These are phyloP conservation scores for Lanmaoa rubissima DNA, from an alignment of 768 basidiomycete species.

Conservation along the genomic window DNA sequence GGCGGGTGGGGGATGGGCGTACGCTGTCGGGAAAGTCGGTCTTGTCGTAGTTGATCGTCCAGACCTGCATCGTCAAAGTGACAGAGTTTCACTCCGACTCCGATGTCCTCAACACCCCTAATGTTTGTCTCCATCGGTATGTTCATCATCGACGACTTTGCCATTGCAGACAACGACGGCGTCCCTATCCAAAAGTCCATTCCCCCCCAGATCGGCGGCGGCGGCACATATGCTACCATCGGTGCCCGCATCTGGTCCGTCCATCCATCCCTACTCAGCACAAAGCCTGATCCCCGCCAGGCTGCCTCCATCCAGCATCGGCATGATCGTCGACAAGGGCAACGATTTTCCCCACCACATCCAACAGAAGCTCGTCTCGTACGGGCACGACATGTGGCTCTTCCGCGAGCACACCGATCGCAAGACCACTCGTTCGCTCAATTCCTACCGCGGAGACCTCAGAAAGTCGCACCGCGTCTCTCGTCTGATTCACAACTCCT, in stretches of 20 bases:
- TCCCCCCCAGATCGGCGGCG: constrained; percentile 72
- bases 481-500: constrained; percentile 7
- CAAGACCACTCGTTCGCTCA: constrained; percentile 70
- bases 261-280: neutral
- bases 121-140: constrained; percentile 74
- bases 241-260: constrained; percentile 79
- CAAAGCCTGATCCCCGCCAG: constrained; percentile 34
- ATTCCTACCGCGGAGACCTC: constrained; percentile 70
- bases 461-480: constrained; percentile 49
- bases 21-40: constrained; percentile 36
- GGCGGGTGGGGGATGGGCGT: constrained; percentile 11
- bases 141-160: constrained; percentile 85
- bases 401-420: constrained; percentile 58
- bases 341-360: constrained; percentile 67
- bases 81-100: constrained; percentile 23
- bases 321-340: constrained; percentile 86
- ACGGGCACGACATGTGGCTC: constrained; percentile 76
- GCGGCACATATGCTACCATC: constrained; percentile 78
- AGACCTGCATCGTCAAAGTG: constrained; percentile 41
- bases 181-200: neutral
- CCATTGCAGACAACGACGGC: constrained; percentile 45
- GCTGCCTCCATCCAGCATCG: constrained; percentile 61
- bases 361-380: constrained; percentile 52
- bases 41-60: constrained; percentile 39
- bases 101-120: constrained; percentile 6